These are phyloP conservation scores for Zasmidium cellare DNA, from an alignment of 2,329 filamentous ascomycete genomes.

Conservation along the genomic window DNA sequence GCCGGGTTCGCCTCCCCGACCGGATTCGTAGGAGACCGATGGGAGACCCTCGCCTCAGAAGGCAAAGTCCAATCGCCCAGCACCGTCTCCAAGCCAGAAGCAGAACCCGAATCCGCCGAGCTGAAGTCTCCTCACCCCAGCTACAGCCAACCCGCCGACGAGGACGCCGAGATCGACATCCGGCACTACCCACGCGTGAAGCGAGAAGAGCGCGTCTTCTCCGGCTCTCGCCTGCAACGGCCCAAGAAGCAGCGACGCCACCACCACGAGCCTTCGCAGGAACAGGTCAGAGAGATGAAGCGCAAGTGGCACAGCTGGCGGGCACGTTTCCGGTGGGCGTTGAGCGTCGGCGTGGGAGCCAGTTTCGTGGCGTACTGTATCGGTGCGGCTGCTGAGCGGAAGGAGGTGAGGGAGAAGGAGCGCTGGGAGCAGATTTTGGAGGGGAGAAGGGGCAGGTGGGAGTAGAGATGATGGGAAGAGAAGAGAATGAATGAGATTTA, in stretches of 20 bases:
- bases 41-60: slow-evolving; percentile 52
- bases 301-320: slow-evolving; percentile 34
- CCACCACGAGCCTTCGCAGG: slow-evolving; percentile 3
- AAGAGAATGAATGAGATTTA: neutral
- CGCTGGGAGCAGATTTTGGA: slow-evolving; percentile 28
- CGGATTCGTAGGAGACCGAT: slow-evolving; percentile 53
- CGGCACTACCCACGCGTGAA: slow-evolving; percentile 47
- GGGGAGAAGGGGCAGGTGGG: slow-evolving; percentile 12
- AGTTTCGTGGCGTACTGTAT: slow-evolving; percentile 59
- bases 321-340: slow-evolving; percentile 39
- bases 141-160: neutral
- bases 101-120: neutral
- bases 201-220: slow-evolving; percentile 51
- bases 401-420: slow-evolving; percentile 22
- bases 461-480: neutral
- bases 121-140: neutral
- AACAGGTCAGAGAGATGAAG: slow-evolving; percentile 14
- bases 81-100: slow-evolving; percentile 9
- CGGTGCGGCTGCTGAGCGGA: slow-evolving; percentile 56
- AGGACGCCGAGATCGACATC: slow-evolving; percentile 32
- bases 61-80: slow-evolving; percentile 18
- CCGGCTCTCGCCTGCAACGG: slow-evolving; percentile 39
- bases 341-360: slow-evolving; percentile 57
- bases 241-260: slow-evolving; percentile 34
- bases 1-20: slow-evolving; percentile 65